These are phyloP conservation scores for Euphorbia lathyris DNA, from an alignment of 345 rosid species.

Conservation along the genomic window DNA sequence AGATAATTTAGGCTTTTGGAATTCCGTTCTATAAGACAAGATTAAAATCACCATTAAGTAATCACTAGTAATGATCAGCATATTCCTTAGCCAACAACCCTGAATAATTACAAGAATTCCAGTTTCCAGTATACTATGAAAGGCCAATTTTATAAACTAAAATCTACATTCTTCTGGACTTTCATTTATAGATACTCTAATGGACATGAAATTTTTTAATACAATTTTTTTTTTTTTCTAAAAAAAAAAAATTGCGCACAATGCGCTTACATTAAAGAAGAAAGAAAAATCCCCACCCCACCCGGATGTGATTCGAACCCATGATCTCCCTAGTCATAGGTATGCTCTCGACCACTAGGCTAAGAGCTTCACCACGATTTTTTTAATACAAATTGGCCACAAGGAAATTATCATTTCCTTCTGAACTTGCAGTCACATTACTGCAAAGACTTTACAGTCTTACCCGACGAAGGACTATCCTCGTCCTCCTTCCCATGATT, in stretches of 20 bases:
- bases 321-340: no score
- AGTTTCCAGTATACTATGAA: not conserved
- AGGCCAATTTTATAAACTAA: not conserved
- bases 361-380: no score
- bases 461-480: not conserved
- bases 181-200: not conserved
- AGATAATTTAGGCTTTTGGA: not conserved
- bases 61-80: no score
- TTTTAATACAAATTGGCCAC: not conserved
- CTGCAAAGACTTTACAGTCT: not conserved
- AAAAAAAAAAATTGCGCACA: no score
- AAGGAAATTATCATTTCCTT: not conserved
- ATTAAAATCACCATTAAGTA: not conserved
- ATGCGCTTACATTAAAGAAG: no score
- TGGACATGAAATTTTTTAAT: no score
- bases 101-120: not conserved
- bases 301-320: no score
- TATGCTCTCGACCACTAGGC: no score
- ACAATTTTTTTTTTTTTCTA: no score
- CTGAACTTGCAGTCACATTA: not conserved
- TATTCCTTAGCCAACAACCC: not conserved
- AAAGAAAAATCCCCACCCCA: no score
- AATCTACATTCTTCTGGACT: not conserved
- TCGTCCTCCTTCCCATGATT: not conserved
- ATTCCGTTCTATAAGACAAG: not conserved